Conservation (phyloP, 306 rosid genomes). For the Astragalus glycyphyllos region DNA sequence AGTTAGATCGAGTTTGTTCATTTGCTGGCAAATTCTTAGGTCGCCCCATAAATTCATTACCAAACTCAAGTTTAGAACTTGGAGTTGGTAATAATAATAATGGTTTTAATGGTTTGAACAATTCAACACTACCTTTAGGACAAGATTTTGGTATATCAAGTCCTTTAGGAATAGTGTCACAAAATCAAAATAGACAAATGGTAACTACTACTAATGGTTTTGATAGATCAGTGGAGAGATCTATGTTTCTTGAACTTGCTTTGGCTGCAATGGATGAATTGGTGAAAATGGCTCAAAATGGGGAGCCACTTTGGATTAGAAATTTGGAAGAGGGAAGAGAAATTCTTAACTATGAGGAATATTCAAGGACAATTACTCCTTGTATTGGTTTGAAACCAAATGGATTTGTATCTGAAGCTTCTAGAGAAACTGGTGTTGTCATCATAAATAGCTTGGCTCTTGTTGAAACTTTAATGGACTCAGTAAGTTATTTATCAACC, state of each 20-base stretch:
- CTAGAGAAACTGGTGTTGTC: slow-evolving; percentile 89
- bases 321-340: slow-evolving; percentile 76
- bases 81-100: slow-evolving; percentile 82
- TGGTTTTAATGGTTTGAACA: slow-evolving; percentile 63
- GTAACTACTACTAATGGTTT: slow-evolving; percentile 40
- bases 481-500: slow-evolving; percentile 53
- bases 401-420: slow-evolving; percentile 82
- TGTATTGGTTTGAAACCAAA: slow-evolving; percentile 84
- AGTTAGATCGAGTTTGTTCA: slow-evolving; percentile 79
- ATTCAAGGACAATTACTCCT: slow-evolving; percentile 67
- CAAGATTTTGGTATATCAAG: slow-evolving; percentile 55
- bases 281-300: slow-evolving; percentile 79
- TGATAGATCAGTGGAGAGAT: slow-evolving; percentile 72
- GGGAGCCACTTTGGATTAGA: slow-evolving; percentile 85
- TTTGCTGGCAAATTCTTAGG: slow-evolving; percentile 87
- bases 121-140: slow-evolving; percentile 64
- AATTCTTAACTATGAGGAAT: slow-evolving; percentile 77
- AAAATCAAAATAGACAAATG: neutral
- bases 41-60: slow-evolving; percentile 73
- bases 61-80: slow-evolving; percentile 77
- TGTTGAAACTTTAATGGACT: slow-evolving; percentile 93
- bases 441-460: slow-evolving; percentile 88
- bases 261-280: slow-evolving; percentile 94
- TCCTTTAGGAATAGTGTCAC: slow-evolving; percentile 48
- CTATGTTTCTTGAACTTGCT: slow-evolving; percentile 87